Conservation (phyloP, 2,329 filamentous ascomycete species). For the Fusarium proliferatum region DNA sequence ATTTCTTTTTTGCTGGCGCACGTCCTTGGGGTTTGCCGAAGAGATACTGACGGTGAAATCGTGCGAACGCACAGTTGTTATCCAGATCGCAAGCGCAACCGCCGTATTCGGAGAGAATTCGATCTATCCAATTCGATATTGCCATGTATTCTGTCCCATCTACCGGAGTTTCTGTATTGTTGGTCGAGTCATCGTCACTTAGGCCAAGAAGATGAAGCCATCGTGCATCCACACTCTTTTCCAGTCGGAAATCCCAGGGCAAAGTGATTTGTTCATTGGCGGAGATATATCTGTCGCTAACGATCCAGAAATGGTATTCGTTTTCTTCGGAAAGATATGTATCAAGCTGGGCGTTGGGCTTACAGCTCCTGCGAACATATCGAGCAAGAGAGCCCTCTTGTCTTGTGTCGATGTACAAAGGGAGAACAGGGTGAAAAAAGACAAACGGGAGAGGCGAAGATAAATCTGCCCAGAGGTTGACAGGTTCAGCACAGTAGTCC, state of each 20-base stretch:
- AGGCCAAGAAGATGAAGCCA: slow-evolving; percentile 71
- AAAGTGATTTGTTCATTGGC: slow-evolving; percentile 72
- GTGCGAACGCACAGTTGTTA: slow-evolving; percentile 70
- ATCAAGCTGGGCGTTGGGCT: slow-evolving; percentile 87
- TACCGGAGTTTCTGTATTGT: slow-evolving; percentile 64
- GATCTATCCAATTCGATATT: slow-evolving; percentile 73
- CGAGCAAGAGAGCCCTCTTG: slow-evolving; percentile 86
- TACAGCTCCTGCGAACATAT: slow-evolving; percentile 92
- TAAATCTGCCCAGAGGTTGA: slow-evolving; percentile 76
- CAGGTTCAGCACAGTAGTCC: slow-evolving; percentile 74
- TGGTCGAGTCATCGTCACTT: slow-evolving; percentile 66
- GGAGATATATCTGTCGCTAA: slow-evolving; percentile 81
- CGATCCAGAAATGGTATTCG: slow-evolving; percentile 92
- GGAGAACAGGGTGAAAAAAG: slow-evolving; percentile 88
- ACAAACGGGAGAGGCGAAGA: slow-evolving; percentile 77
- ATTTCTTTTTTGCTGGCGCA: slow-evolving; percentile 59
- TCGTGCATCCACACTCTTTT: slow-evolving; percentile 63
- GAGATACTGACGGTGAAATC: slow-evolving; percentile 70
- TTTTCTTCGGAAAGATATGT: slow-evolving; percentile 82
- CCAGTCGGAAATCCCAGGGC: slow-evolving; percentile 75
- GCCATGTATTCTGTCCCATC: slow-evolving; percentile 69
- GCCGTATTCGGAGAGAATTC: slow-evolving; percentile 80
- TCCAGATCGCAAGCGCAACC: slow-evolving; percentile 80
- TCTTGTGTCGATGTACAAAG: slow-evolving; percentile 92
- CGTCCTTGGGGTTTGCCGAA: slow-evolving; percentile 57